Base-by-base conservation (phyloP, 2,329 filamentous ascomycete genomes). In the Arthrobotrys entomopaga region DNA sequence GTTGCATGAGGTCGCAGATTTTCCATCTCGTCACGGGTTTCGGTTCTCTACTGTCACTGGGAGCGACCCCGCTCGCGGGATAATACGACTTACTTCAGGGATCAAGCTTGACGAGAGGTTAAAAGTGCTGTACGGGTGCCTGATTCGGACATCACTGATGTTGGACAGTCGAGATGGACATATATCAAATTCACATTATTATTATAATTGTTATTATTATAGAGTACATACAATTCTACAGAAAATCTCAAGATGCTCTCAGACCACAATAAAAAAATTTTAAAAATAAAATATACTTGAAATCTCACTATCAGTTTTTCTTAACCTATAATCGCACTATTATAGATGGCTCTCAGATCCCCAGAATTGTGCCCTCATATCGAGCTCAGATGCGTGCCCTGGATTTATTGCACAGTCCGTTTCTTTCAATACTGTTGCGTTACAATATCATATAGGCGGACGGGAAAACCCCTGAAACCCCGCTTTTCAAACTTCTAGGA, bases 31-130 rank as follows among this genome's bases (percentile, higher is more conserved):
- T 69, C 50, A 56, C 65, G 58, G 58, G 29, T 11, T 42, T 63
- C 53, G 58, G 67, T 49, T 60, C 11, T 56, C 46, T 34, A 48
- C 54, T 59, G 22, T 54, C 52, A 56, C 59, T 46, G 20, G 67
- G 67, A 22, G 26, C 20, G 60, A 65, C 67, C 67, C 67, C 67
- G 67, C 67, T 72, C 60, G 50, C n/a, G 57, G 67, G 67, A 72
- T 65, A 72, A 72, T 65, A 72, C 46, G 42, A 65, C 43, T 53
- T 5, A 19, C 8, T 56, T 56, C 67, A 72, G 60, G 66, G 67
- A 65, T 72, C 26, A 26, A 46, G 59, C 46, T 54, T 65, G 49
- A 59, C 59, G 59, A 72, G 48, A 54, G 53, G 60, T 53, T 58
- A 65, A 60, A 69, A 46, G 7, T 49, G 29, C 40, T 53, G 38